phyloP scores from a whole-genome alignment of 129 eudicot genomes.

The Tagetes erecta region DNA sequence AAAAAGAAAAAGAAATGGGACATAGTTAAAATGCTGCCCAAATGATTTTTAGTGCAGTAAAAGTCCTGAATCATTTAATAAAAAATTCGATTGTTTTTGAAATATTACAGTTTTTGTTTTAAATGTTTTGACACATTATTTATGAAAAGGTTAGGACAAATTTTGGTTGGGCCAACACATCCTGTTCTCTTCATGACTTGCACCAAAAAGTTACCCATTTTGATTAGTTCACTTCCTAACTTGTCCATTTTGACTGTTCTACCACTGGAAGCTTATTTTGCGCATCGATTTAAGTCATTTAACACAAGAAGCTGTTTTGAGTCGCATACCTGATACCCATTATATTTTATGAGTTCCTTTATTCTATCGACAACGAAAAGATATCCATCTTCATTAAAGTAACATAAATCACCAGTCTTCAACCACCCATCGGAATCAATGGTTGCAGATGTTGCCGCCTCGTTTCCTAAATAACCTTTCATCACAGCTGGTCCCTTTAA shows the following conservation, averaged over 20 bases:
- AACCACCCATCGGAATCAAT: slow-evolving; percentile 70
- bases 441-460: slow-evolving; percentile 57
- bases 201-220: slow-evolving; percentile 11
- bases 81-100: background rate
- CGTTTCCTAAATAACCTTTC: slow-evolving; percentile 68
- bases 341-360: slow-evolving; percentile 80
- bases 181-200: background rate
- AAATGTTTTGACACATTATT: background rate
- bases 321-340: slow-evolving; percentile 65
- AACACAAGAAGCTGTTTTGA: slow-evolving; percentile 5
- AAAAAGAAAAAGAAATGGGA: background rate
- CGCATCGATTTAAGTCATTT: background rate
- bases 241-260: background rate
- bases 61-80: background rate
- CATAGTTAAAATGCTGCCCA: background rate
- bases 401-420: slow-evolving; percentile 77
- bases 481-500: slow-evolving; percentile 61
- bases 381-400: slow-evolving; percentile 66
- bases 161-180: background rate
- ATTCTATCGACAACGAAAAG: slow-evolving; percentile 65
- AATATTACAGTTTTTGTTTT: background rate
- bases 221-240: background rate
- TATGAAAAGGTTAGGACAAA: background rate
- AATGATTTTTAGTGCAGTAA: background rate
- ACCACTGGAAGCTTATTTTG: background rate